Conservation (phyloP, 164 flowering plant genomes). For the Sextonia rubra region DNA sequence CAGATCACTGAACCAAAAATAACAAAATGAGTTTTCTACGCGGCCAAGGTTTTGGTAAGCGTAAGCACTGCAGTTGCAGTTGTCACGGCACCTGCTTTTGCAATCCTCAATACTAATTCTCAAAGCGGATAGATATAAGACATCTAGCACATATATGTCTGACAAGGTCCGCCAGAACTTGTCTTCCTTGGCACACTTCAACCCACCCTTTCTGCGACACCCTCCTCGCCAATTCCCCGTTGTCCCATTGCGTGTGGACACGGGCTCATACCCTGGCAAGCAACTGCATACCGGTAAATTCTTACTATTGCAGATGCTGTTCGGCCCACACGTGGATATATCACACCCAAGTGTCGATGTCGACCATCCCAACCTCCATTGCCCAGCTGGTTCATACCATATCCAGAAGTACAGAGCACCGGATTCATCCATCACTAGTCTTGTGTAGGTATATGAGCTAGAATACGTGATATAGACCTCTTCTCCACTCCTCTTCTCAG, state of each 20-base stretch:
- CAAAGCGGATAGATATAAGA: too few species aligned
- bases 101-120: neutral
- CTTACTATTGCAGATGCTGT: neutral
- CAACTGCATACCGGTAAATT: slow-evolving; percentile 8
- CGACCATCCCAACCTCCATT: slow-evolving; percentile 9
- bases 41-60: neutral
- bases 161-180: slow-evolving; percentile 17
- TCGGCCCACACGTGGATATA: slow-evolving; percentile 1
- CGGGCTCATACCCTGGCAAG: slow-evolving; percentile 17
- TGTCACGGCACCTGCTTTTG: neutral
- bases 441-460: neutral
- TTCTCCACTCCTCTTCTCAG: neutral
- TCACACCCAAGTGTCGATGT: slow-evolving; percentile 24
- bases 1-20: neutral
- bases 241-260: slow-evolving; percentile 10
- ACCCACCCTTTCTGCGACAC: slow-evolving; percentile 15
- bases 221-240: slow-evolving; percentile 18
- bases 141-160: slow-evolving; percentile 26
- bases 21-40: too few species aligned
- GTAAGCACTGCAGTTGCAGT: slow-evolving; percentile 7
- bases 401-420: slow-evolving; percentile 6
- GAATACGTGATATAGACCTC: slow-evolving; percentile 3
- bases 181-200: slow-evolving; percentile 19
- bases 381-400: slow-evolving; percentile 15
- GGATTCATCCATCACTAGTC: neutral